Conservation (phyloP, 202 grass and related monocot genomes). For the Schoenoplectus triqueter region DNA sequence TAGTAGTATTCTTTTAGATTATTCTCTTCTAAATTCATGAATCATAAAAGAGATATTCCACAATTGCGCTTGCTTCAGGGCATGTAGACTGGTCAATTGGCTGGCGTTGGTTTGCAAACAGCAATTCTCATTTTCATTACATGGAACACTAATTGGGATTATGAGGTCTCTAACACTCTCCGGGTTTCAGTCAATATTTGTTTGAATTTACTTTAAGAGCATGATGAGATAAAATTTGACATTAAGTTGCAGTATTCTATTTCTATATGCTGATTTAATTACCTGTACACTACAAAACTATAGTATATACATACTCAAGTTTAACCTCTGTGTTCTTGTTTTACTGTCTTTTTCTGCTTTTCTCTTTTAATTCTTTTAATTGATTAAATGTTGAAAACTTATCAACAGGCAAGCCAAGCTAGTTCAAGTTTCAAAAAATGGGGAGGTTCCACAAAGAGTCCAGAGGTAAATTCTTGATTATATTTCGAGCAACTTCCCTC, state of each 20-base stretch:
- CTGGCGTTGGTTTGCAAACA: constrained; percentile 74
- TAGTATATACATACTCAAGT: background rate
- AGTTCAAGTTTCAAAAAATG: constrained; percentile 30
- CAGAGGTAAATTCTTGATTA: background rate
- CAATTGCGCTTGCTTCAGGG: constrained; percentile 48
- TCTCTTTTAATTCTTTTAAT: background rate
- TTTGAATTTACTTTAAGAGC: background rate
- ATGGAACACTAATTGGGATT: constrained; percentile 74
- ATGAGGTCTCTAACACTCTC: constrained; percentile 50
- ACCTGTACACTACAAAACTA: background rate
- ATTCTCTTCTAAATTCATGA: background rate
- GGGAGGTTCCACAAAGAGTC: background rate
- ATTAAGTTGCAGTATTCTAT: too few species aligned
- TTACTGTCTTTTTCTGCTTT: background rate
- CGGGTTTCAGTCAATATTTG: too few species aligned
- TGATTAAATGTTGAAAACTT: background rate
- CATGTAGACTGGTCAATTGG: constrained; percentile 78
- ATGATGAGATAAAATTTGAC: background rate
- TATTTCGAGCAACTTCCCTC: background rate
- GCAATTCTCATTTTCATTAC: constrained; percentile 58
- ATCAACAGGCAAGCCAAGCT: constrained; percentile 17
- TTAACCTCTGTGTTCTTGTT: background rate
- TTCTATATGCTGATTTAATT: too few species aligned
- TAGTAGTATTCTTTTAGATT: background rate
- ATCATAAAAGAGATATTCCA: background rate